Evolutionary conservation across 768 basidiomycete species (phyloP), one percentile per base, ranked within the genome.

Genomic region (Suillus subalutaceus): DNA sequence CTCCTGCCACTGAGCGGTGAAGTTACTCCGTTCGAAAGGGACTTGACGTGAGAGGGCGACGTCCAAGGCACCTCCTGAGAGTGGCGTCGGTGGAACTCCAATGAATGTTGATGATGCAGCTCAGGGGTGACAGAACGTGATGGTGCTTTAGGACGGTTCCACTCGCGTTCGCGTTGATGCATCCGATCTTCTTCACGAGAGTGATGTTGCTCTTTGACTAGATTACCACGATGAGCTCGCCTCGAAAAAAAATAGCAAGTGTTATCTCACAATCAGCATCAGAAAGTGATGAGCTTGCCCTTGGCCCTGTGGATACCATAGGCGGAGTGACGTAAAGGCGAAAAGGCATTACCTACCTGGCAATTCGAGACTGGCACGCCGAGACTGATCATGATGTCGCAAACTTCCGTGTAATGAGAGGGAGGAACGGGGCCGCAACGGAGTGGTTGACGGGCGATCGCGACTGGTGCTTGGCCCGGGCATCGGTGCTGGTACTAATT

Each of bases 111-210:
- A 69, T 62, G 77, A 56, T 71, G 70, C 50, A 66, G 63, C 43
- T 75, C 73, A 48, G 74, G 70, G 12, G 71, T 72, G 57, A 43
- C 56, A 41, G 81, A 70, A 30, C 69, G 59, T 58, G 75, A 71
- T n/a, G 68, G 65, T 8, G 66, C 52, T 55, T 72, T 79, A 23
- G 75, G 74, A 20, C 73, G 75, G 66, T 84, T 84, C 87, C 86
- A 83, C 53, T 80, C 79, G 57, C 80, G 80, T 71, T 87, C 85
- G 43, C 78, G 84, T 62, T 85, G 82, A 59, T 76, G 79, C 50
- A 67, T 66, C 16, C 60, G 76, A n/a, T 74, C 78, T 26, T 74
- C 74, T 56, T 73, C 75, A 15, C 69, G 69, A 35, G 78, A 73
- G 20, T 48, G 76, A 48, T 75, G 62, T 32, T 74, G 74, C 20